Conservation (phyloP, 306 rosid species). For the Vigna mungo region DNA sequence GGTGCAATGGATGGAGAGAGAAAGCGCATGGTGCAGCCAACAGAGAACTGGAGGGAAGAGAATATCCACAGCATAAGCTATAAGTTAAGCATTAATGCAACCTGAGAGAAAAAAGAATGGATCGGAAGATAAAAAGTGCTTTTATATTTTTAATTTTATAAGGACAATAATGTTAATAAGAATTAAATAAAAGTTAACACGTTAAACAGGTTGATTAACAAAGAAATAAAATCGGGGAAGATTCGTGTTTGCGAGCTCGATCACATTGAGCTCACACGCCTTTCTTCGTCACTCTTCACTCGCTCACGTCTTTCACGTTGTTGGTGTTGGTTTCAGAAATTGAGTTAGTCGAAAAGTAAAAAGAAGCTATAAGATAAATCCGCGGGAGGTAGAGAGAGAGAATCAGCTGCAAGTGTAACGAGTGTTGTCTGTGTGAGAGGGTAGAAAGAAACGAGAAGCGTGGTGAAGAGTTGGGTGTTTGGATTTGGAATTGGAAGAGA, state of each 20-base stretch:
- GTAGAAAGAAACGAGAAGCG: not conserved
- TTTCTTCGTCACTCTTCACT: not conserved
- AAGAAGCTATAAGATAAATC: not conserved
- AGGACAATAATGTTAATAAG: not conserved
- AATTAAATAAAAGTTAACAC: not conserved
- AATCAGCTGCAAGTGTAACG: not conserved
- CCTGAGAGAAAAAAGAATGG: not conserved
- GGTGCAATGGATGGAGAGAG: conserved; percentile 8
- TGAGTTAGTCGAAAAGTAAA: not conserved
- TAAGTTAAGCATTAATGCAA: not conserved
- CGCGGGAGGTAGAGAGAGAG: conserved; percentile 7
- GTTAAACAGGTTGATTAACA: not conserved
- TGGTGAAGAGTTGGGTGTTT: not conserved
- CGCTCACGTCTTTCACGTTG: conserved; percentile 42
- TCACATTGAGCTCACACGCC: conserved; percentile 23
- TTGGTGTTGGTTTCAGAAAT: not conserved
- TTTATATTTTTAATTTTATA: not conserved
- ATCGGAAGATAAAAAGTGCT: too few species aligned
- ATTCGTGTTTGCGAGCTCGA: not conserved
- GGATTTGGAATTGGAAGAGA: not conserved
- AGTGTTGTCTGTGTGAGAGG: not conserved
- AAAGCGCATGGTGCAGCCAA: conserved; percentile 1
- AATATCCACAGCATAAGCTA: conserved; percentile 45
- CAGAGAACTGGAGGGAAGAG: conserved; percentile 19
- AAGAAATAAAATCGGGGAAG: not conserved